Evolutionary conservation across 2,329 filamentous ascomycete species (phyloP).

Genomic region (Arthrobotrys musiformis): DNA sequence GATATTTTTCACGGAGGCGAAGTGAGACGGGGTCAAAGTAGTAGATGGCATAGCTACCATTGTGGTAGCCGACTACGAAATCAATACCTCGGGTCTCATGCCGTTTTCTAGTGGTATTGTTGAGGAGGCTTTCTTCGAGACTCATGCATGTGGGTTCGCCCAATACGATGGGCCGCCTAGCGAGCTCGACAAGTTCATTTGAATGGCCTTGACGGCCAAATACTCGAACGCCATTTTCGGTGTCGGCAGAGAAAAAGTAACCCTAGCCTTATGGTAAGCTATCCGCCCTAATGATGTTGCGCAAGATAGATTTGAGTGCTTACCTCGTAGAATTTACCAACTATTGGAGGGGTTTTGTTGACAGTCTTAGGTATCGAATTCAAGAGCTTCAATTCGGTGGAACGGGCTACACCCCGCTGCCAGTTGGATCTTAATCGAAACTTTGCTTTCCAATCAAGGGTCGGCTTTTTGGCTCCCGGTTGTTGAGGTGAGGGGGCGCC

Average conservation of each 20-base stretch:
- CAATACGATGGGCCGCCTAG: background rate
- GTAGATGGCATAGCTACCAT: constrained; percentile 24
- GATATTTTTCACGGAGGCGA: constrained; percentile 31
- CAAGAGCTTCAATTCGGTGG: constrained; percentile 16
- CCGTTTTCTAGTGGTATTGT: constrained; percentile 16
- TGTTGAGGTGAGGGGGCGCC: constrained; percentile 8
- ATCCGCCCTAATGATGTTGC: no score
- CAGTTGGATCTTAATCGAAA: constrained; percentile 93
- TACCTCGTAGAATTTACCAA: constrained; percentile 45
- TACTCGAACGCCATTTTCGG: constrained; percentile 30
- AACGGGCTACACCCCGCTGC: constrained; percentile 69
- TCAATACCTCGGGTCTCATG: constrained; percentile 27
- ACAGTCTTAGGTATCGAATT: background rate
- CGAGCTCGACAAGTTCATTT: background rate
- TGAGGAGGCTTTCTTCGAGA: constrained; percentile 38
- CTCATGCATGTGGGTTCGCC: constrained; percentile 36
- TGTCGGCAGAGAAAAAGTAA: constrained; percentile 40
- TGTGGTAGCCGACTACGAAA: constrained; percentile 40
- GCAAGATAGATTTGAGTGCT: background rate
- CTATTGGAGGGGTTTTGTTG: constrained; percentile 5
- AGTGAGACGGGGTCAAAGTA: constrained; percentile 20
- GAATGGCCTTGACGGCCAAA: constrained; percentile 3
- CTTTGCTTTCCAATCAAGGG: constrained; percentile 85
- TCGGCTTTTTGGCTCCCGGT: constrained; percentile 68
- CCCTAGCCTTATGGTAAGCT: constrained; percentile 31